Evolutionary conservation across 1,284 basidiomycete genomes (phyloP).

Genomic region (Dichomitus squalens): DNA sequence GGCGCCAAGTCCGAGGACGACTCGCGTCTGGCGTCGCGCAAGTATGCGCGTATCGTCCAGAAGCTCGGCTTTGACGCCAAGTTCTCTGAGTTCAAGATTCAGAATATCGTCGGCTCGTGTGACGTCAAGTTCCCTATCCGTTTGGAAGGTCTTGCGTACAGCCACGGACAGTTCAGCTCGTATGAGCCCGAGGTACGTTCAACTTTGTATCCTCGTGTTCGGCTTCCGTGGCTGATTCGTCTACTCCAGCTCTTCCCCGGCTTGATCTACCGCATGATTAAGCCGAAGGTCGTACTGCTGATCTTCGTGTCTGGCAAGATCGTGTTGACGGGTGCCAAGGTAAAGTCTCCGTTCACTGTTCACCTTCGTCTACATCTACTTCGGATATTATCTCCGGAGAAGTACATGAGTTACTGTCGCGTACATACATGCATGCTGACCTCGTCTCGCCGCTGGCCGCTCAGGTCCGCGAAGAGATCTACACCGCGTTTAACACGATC

Average conservation of each 20-base stretch:
- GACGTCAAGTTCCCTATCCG: slow-evolving; percentile 99
- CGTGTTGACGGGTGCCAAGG: slow-evolving; percentile 98
- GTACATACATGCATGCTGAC: slow-evolving; percentile 5
- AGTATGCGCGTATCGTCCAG: slow-evolving; percentile 99
- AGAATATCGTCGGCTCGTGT: slow-evolving; percentile 98
- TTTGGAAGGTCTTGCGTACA: slow-evolving; percentile 96
- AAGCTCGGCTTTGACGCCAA: slow-evolving; percentile 99
- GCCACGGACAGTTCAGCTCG: slow-evolving; percentile 97
- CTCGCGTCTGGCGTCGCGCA: slow-evolving; percentile 94
- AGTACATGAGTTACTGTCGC: slow-evolving; percentile 11
- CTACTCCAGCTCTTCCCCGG: slow-evolving; percentile 89
- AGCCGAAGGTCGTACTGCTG: slow-evolving; percentile 97
- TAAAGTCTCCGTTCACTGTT: slow-evolving; percentile 40
- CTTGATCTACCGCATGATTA: slow-evolving; percentile 99
- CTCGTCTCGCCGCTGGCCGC: slow-evolving; percentile 27
- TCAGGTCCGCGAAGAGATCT: slow-evolving; percentile 98
- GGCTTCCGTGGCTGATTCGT: slow-evolving; percentile 2
- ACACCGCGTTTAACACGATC: slow-evolving; percentile 99
- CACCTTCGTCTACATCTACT: slow-evolving; percentile 13
- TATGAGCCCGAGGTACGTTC: slow-evolving; percentile 93
- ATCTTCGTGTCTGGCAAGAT: slow-evolving; percentile 99
- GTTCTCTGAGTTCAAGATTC: slow-evolving; percentile 99
- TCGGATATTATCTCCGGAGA: slow-evolving; percentile 1
- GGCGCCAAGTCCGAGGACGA: slow-evolving; percentile 99
- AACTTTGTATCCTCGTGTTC: not conserved